Conservation (phyloP, 768 basidiomycete species). For the Mycena vitilis region DNA sequence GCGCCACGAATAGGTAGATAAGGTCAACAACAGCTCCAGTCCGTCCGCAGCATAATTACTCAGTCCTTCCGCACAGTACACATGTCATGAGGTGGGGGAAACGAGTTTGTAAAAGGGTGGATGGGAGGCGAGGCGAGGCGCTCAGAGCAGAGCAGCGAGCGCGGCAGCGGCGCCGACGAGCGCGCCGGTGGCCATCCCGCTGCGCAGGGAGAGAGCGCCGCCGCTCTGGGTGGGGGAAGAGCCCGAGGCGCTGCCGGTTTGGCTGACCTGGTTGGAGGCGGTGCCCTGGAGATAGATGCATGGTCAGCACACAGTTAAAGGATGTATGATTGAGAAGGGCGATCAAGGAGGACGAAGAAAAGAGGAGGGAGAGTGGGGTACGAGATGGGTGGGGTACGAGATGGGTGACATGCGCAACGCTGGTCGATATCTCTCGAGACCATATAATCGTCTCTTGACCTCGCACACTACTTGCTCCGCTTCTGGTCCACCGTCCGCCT, state of each 20-base stretch:
- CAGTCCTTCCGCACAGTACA: neutral
- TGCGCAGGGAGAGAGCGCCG: slow-evolving; percentile 6
- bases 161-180: neutral
- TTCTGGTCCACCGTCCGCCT: too few species aligned
- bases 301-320: too few species aligned
- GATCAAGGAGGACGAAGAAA: neutral
- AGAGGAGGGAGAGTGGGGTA: neutral
- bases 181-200: slow-evolving; percentile 4
- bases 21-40: neutral
- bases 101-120: too few species aligned
- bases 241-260: neutral
- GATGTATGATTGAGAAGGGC: neutral
- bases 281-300: neutral
- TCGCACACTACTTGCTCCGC: too few species aligned
- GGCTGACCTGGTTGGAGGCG: slow-evolving; percentile 1
- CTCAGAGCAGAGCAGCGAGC: slow-evolving; percentile 9
- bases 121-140: neutral
- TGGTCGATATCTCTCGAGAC: too few species aligned
- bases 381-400: too few species aligned
- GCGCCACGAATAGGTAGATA: neutral
- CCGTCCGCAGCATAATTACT: slow-evolving; percentile 4
- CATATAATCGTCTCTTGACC: too few species aligned
- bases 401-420: too few species aligned
- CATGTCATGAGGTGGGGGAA: neutral
- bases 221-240: neutral